A percentile compares a stretch with the other conserved stretches of the same genome.
Conservation (phyloP, 495 filamentous ascomycete genomes). For the Daldinia decipiens region DNA sequence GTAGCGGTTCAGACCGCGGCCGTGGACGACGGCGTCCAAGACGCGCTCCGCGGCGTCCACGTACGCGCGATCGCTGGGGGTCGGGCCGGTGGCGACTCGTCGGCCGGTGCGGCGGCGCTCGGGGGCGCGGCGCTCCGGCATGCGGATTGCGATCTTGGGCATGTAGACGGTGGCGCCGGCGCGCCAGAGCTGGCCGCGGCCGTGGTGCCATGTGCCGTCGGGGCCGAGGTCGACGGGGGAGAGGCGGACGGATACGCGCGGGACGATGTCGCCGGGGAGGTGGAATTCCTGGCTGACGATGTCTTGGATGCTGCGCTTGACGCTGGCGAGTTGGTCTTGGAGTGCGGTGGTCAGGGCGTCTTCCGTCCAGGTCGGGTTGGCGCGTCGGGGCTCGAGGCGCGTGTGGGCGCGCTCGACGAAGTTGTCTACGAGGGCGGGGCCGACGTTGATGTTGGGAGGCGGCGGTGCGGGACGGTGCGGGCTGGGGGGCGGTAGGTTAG, state of each 20-base stretch:
- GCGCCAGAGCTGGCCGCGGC: background rate
- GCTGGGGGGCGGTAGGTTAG: background rate
- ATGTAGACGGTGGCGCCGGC: background rate
- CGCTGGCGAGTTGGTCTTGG: background rate
- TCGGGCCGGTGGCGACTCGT: background rate
- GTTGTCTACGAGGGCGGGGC: background rate
- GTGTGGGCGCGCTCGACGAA: background rate
- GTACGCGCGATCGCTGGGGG: background rate
- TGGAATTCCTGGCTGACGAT: slow-evolving; percentile 1
- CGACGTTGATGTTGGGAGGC: background rate
- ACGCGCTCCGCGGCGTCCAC: background rate
- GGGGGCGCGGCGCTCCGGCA: background rate
- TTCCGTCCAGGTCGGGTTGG: background rate
- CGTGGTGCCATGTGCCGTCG: background rate
- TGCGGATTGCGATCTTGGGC: background rate
- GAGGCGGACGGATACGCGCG: background rate
- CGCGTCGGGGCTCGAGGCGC: background rate
- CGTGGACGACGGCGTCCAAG: background rate
- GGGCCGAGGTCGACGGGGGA: background rate
- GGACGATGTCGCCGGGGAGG: background rate
- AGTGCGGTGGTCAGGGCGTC: background rate
- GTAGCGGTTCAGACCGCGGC: background rate
- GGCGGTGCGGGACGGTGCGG: background rate
- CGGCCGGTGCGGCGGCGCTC: background rate
- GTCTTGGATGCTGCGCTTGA: background rate